These are phyloP conservation scores for Babesia gibsoni DNA, from an alignment of 169 alveolate species.

Conservation along the genomic window DNA sequence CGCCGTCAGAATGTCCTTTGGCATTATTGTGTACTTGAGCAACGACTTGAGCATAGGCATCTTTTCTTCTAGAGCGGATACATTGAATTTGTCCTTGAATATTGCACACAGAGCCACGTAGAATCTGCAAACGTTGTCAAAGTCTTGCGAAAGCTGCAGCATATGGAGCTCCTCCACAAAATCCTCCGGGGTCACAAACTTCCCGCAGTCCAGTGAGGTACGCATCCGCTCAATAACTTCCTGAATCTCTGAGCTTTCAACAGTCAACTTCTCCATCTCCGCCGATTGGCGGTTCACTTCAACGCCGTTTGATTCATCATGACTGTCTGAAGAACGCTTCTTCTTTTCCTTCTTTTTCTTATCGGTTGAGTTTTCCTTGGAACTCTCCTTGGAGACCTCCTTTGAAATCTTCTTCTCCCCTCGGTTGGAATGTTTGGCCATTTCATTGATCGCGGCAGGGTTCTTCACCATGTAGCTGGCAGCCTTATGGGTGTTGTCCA, in stretches of 20 bases:
- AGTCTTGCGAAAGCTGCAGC: slow-evolving; percentile 87
- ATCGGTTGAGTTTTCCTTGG: slow-evolving; percentile 27
- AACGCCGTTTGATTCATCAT: slow-evolving; percentile 9
- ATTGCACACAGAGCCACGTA: slow-evolving; percentile 75
- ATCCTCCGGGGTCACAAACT: slow-evolving; percentile 67
- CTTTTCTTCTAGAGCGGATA: slow-evolving; percentile 58
- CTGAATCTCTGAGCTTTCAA: slow-evolving; percentile 76
- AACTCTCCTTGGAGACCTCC: slow-evolving; percentile 30
- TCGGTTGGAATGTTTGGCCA: slow-evolving; percentile 9
- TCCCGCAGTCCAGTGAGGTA: slow-evolving; percentile 61
- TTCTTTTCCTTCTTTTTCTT: slow-evolving; percentile 40
- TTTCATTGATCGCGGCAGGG: slow-evolving; percentile 76
- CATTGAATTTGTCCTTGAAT: slow-evolving; percentile 57
- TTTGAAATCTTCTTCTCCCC: slow-evolving; percentile 10
- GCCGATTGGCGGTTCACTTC: slow-evolving; percentile 30
- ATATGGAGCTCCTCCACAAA: slow-evolving; percentile 86
- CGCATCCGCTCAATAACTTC: slow-evolving; percentile 81
- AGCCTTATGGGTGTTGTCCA: slow-evolving; percentile 94
- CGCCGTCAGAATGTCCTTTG: slow-evolving; percentile 75
- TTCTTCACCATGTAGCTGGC: slow-evolving; percentile 92
- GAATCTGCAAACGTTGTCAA: slow-evolving; percentile 78
- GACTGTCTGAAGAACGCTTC: slow-evolving; percentile 29
- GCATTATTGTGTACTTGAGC: slow-evolving; percentile 71
- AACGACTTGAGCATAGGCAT: slow-evolving; percentile 67
- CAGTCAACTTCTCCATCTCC: slow-evolving; percentile 61